A percentile compares a stretch with the other conserved stretches of the same genome.
Conservation (phyloP, 139 green algal species). For the Volvox reticuliferus region DNA sequence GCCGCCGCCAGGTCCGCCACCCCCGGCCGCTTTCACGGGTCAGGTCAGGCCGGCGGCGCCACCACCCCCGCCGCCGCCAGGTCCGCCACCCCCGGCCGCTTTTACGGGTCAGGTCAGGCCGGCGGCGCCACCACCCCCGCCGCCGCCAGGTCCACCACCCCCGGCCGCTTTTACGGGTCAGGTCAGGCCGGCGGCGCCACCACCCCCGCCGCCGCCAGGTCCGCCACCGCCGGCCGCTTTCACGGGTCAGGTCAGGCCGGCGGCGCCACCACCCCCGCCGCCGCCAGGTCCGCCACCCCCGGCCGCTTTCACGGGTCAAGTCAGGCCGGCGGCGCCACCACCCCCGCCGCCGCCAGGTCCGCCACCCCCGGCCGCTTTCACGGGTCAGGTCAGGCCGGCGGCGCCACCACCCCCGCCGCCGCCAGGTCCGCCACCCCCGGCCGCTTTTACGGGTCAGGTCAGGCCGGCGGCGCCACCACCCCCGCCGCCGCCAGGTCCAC, state of each 20-base stretch:
- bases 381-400: background rate
- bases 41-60: background rate
- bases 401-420: background rate
- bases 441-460: too few relatives aligned
- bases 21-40: background rate
- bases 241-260: background rate
- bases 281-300: too few relatives aligned
- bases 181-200: background rate
- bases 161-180: background rate
- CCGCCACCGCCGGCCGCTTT: too few relatives aligned
- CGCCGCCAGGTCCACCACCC: background rate
- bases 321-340: background rate
- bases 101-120: background rate
- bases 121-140: background rate
- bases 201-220: background rate
- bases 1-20: background rate
- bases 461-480: too few relatives aligned
- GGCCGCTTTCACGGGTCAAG: too few relatives aligned
- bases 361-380: background rate
- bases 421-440: too few relatives aligned
- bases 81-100: background rate
- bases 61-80: background rate
- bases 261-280: too few relatives aligned
- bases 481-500: too few relatives aligned
- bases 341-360: background rate